phyloP scores from a whole-genome alignment of 768 basidiomycete genomes.

The Tubosaeta brunneosetosa region DNA sequence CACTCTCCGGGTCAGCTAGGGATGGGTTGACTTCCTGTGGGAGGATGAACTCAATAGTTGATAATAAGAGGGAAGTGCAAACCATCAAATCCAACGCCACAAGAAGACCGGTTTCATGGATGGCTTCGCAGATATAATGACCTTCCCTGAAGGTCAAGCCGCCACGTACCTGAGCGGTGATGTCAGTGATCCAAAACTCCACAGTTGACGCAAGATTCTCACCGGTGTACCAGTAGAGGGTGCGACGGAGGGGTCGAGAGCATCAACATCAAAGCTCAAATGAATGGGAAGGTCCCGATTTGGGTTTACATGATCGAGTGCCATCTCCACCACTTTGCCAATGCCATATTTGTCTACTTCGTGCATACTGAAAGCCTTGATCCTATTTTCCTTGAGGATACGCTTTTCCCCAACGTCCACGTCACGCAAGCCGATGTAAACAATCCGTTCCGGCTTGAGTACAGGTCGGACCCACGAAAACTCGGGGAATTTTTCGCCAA shows the following conservation, averaged over 20 bases:
- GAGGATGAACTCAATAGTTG: conserved; percentile 5
- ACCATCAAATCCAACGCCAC: conserved; percentile 95
- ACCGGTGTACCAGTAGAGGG: conserved; percentile 93
- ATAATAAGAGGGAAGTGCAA: conserved; percentile 18
- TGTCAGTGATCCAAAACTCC: not conserved
- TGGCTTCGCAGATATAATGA: conserved; percentile 94
- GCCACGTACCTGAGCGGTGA: conserved; percentile 65
- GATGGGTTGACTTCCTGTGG: conserved; percentile 94
- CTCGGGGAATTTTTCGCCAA: conserved; percentile 36
- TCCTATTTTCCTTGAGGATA: conserved; percentile 73
- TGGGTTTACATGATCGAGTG: conserved; percentile 90
- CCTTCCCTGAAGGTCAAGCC: conserved; percentile 96
- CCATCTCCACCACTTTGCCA: conserved; percentile 94
- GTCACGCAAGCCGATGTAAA: conserved; percentile 97
- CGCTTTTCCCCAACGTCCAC: conserved; percentile 84
- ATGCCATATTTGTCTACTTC: conserved; percentile 88
- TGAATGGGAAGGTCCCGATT: conserved; percentile 82
- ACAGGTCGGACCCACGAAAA: conserved; percentile 60
- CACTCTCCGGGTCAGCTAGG: conserved; percentile 68
- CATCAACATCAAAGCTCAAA: conserved; percentile 95
- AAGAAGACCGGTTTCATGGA: conserved; percentile 88
- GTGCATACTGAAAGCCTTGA: conserved; percentile 90
- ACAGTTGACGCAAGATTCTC: conserved; percentile 1
- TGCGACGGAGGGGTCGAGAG: conserved; percentile 91
- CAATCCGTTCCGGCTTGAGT: conserved; percentile 70